phyloP scores from a whole-genome alignment of 2,329 filamentous ascomycete genomes.

The Penicillium polonicum region DNA sequence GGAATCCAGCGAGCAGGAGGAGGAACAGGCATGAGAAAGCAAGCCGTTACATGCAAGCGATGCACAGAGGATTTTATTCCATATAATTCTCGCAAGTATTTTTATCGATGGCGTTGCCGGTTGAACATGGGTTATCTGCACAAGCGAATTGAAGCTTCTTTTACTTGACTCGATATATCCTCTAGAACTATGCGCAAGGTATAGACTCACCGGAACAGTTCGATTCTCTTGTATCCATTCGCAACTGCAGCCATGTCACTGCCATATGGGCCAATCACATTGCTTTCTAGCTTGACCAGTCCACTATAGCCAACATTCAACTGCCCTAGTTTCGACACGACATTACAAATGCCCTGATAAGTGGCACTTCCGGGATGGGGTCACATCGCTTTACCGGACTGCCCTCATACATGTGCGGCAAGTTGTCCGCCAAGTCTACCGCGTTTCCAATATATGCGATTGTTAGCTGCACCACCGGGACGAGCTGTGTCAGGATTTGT shows the following conservation, averaged over 20 bases:
- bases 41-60: not conserved
- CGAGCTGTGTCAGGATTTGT: conserved; percentile 50
- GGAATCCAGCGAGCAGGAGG: not conserved
- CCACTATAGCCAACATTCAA: not conserved
- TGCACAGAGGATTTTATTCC: not conserved
- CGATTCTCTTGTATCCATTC: not conserved
- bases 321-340: not conserved
- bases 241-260: not conserved
- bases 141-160: conserved; percentile 5
- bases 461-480: conserved; percentile 3
- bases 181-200: not conserved
- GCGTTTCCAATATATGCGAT: not conserved
- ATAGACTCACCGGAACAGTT: not conserved
- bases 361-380: not conserved
- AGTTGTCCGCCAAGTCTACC: not conserved
- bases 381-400: not conserved
- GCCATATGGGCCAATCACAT: not conserved
- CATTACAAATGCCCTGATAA: not conserved
- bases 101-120: conserved; percentile 8
- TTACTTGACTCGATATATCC: not conserved
- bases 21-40: not conserved
- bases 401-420: not conserved
- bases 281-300: not conserved
- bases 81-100: not conserved
- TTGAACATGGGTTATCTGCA: conserved; percentile 2